These are phyloP conservation scores for Leccinum subgranulosum DNA, from an alignment of 768 basidiomycete species.

Conservation along the genomic window DNA sequence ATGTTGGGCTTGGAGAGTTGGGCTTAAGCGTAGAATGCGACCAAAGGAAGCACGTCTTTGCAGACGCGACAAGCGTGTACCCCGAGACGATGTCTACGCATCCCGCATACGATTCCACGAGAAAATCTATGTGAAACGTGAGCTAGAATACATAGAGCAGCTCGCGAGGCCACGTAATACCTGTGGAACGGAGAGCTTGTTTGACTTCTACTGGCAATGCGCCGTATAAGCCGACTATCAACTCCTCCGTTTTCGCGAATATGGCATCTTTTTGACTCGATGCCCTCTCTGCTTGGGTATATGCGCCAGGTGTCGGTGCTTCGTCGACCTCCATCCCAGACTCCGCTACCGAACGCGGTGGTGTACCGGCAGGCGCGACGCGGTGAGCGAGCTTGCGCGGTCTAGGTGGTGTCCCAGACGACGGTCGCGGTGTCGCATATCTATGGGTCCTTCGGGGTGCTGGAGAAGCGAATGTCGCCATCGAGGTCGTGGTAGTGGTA, in stretches of 20 bases:
- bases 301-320: conserved; percentile 36
- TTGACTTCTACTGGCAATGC: conserved; percentile 71
- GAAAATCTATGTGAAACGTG: conserved; percentile 55
- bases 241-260: conserved; percentile 73
- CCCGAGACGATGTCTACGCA: conserved; percentile 70
- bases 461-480: conserved; percentile 59
- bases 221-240: conserved; percentile 65
- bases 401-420: conserved; percentile 25
- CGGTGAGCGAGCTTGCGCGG: conserved; percentile 27
- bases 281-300: conserved; percentile 37
- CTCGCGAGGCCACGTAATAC: conserved; percentile 34
- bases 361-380: conserved; percentile 15
- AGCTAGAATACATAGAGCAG: not conserved
- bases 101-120: conserved; percentile 63
- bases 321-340: conserved; percentile 73
- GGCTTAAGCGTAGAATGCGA: conserved; percentile 73
- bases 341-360: conserved; percentile 36
- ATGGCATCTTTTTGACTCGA: conserved; percentile 34
- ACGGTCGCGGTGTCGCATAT: conserved; percentile 26
- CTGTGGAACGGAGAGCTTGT: conserved; percentile 65
- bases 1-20: conserved; percentile 55
- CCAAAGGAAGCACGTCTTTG: conserved; percentile 80
- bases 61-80: conserved; percentile 69
- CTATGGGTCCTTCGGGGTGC: conserved; percentile 51
- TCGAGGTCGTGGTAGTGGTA: conserved; percentile 12